Base-by-base conservation (phyloP, 768 basidiomycete species). In the Cystobasidium tubakii region DNA sequence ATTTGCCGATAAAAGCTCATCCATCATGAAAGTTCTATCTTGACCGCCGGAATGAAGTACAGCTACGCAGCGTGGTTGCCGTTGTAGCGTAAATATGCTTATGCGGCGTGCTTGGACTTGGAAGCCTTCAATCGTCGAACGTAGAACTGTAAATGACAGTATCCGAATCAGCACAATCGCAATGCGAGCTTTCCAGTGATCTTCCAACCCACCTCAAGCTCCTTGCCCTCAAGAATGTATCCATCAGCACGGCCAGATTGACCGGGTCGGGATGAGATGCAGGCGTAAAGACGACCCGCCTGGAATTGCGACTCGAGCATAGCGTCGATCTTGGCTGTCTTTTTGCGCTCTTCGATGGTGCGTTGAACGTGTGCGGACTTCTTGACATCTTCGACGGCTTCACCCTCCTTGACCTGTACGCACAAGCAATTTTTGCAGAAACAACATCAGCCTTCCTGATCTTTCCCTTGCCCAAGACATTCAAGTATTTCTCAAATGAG, bases 181-280 rank as follows among this genome's bases (percentile, higher is more conserved):
- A 53, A 50, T 1, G 27, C 21, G 74, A 55, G 81, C 86, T 64
- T 77, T 62, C 23, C 33, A 50, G 55, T 27, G 25, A 21, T 50
- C n/a, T n/a, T n/a, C n/a, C 4, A 39, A 63, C 73, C 23, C 53
- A 66, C 74, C 87, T 98, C 94, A 71, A 98, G 88, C 83, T 99
- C 96, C 84, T 91, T 93, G 81, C 96, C 96, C 85, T 99, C 96
- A 67, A 99, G 87, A 76, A 99, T 85, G 84, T 98, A 97, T 66
- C 96, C 96, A 82, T 99, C 96, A 73, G 90, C 88, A 77, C 96
- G 92, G 33, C 96, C 96, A 71, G 88, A 90, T 83, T 99, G 96
- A 46, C 96, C 96, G 72, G 96, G 96, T 82, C 96, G 88, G 82
- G 91, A 94, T 74, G 92, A 88, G 82, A 99, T 89, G 79, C 85